A percentile compares a stretch with the other conserved stretches of the same genome.
Evolutionary conservation across 345 rosid genomes (phyloP).

Genomic region (Anacardium occidentale): DNA sequence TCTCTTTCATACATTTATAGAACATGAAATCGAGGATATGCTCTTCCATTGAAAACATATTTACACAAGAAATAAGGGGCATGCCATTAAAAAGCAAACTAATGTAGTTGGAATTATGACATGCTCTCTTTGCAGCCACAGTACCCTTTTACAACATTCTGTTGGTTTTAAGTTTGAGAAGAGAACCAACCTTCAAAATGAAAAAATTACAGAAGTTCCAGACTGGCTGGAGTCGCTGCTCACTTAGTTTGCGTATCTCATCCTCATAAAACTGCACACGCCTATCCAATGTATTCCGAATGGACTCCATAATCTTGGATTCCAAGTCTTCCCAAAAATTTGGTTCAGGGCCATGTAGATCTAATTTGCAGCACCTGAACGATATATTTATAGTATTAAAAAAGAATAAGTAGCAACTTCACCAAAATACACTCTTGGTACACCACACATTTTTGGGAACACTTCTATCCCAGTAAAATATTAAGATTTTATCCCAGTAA

Average conservation of each 20-base stretch:
- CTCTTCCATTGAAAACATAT: conserved; percentile 14
- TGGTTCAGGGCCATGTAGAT: conserved; percentile 73
- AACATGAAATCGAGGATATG: conserved; percentile 11
- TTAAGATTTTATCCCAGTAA: background rate
- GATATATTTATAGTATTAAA: conserved; percentile 32
- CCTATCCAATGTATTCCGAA: conserved; percentile 81
- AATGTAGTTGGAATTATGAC: conserved; percentile 6
- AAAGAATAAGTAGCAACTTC: background rate
- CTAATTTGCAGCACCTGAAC: conserved; percentile 94
- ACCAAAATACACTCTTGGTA: background rate
- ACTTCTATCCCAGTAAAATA: background rate
- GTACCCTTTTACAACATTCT: conserved; percentile 12
- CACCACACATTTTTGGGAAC: background rate
- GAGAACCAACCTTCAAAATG: conserved; percentile 79
- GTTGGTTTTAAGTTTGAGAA: conserved; percentile 24
- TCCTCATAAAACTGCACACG: conserved; percentile 93
- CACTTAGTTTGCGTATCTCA: conserved; percentile 92
- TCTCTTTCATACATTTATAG: conserved; percentile 10
- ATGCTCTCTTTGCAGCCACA: conserved; percentile 19
- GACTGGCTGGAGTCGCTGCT: conserved; percentile 87
- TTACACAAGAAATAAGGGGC: conserved; percentile 2
- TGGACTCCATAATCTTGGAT: conserved; percentile 75
- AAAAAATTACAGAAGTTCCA: conserved; percentile 99
- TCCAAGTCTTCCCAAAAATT: conserved; percentile 94
- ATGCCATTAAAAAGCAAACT: background rate